A percentile compares a stretch with the other conserved stretches of the same genome.
Conservation (phyloP, 805 yeast species). For the Lipomyces orientalis region DNA sequence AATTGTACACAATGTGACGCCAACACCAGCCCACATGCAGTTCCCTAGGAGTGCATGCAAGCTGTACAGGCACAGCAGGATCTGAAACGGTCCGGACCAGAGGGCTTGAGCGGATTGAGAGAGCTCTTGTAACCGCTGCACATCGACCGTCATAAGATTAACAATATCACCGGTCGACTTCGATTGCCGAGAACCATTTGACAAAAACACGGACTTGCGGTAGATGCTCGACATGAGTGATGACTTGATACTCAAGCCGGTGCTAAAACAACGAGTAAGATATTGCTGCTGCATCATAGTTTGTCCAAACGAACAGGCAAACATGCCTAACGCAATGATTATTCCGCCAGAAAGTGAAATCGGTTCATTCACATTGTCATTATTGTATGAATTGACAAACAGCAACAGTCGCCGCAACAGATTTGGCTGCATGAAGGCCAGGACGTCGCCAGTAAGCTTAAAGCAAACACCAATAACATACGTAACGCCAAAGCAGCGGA, state of each 20-base stretch:
- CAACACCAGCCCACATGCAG: constrained; percentile 91
- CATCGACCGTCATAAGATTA: constrained; percentile 77
- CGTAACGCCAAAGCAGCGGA: constrained; percentile 71
- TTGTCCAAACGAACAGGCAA: constrained; percentile 61
- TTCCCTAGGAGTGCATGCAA: constrained; percentile 78
- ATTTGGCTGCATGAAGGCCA: constrained; percentile 85
- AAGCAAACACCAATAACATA: constrained; percentile 73
- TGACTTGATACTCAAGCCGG: constrained; percentile 68
- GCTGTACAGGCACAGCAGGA: constrained; percentile 75
- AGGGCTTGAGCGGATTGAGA: constrained; percentile 78
- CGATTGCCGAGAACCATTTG: constrained; percentile 65
- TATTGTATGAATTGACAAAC: constrained; percentile 57
- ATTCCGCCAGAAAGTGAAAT: constrained; percentile 65
- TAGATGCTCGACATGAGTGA: constrained; percentile 69
- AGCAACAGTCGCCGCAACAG: constrained; percentile 68
- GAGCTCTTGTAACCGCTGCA: constrained; percentile 64
- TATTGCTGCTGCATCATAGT: constrained; percentile 72
- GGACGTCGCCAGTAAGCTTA: constrained; percentile 71
- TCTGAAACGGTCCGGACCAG: constrained; percentile 95
- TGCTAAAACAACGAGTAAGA: constrained; percentile 48
- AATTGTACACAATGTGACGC: constrained; percentile 76
- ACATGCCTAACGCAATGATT: constrained; percentile 66
- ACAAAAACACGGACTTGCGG: constrained; percentile 69
- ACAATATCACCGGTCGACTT: constrained; percentile 78
- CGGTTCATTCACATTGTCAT: constrained; percentile 29